Evolutionary conservation across 106 monocot species (phyloP).

Genomic region (Dioscorea alata): DNA sequence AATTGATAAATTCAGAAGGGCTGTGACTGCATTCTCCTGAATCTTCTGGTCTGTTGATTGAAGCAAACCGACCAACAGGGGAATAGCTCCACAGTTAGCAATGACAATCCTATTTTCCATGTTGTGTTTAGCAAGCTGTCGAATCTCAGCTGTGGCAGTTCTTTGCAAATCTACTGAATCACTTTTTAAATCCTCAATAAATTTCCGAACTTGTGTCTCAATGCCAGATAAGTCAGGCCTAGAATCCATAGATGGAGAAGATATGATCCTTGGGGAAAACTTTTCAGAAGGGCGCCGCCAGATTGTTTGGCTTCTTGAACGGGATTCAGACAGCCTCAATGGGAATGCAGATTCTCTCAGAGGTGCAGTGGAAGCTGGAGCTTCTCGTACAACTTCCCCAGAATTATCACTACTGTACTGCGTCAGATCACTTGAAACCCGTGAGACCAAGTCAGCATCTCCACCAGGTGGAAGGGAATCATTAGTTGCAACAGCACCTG

Average conservation of each 20-base stretch:
- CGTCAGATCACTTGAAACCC: slow-evolving; percentile 26
- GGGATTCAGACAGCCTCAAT: slow-evolving; percentile 25
- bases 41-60: slow-evolving; percentile 52
- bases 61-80: slow-evolving; percentile 56
- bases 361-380: slow-evolving; percentile 20
- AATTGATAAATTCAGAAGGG: slow-evolving; percentile 83
- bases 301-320: slow-evolving; percentile 43
- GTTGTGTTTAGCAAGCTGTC: slow-evolving; percentile 67
- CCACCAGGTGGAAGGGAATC: slow-evolving; percentile 15
- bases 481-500: slow-evolving; percentile 24
- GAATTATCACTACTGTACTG: slow-evolving; percentile 34
- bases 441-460: slow-evolving; percentile 19
- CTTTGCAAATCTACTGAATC: slow-evolving; percentile 59
- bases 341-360: slow-evolving; percentile 27
- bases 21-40: slow-evolving; percentile 91
- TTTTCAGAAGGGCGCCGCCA: slow-evolving; percentile 55
- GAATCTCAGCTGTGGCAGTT: slow-evolving; percentile 52
- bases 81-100: slow-evolving; percentile 70
- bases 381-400: slow-evolving; percentile 33
- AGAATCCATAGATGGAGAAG: slow-evolving; percentile 46
- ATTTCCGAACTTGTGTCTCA: slow-evolving; percentile 44
- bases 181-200: slow-evolving; percentile 67
- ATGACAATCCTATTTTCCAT: slow-evolving; percentile 82
- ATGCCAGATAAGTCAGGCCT: slow-evolving; percentile 50
- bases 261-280: slow-evolving; percentile 45